These are phyloP conservation scores for Gnaphalium uliginosum DNA, from an alignment of 129 eudicot species.

Conservation along the genomic window DNA sequence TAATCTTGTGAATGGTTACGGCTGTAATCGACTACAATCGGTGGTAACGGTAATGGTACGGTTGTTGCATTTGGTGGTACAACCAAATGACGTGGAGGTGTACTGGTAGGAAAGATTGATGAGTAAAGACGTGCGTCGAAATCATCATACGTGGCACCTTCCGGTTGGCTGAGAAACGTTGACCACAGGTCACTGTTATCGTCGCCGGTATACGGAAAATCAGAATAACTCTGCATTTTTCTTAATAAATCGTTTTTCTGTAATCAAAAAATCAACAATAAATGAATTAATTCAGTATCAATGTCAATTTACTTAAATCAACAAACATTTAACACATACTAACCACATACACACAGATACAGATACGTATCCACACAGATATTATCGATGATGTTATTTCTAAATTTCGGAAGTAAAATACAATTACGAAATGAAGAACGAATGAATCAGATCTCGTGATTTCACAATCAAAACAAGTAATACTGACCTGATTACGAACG, in stretches of 20 bases:
- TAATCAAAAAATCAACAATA: not conserved
- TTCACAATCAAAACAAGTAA: not conserved
- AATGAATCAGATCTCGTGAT: slow-evolving; percentile 23
- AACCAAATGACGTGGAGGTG: slow-evolving; percentile 23
- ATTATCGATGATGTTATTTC: not conserved
- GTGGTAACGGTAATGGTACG: slow-evolving; percentile 25
- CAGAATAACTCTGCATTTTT: slow-evolving; percentile 54
- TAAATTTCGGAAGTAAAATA: not conserved
- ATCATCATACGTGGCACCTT: slow-evolving; percentile 34
- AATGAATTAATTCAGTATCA: not conserved
- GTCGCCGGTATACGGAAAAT: slow-evolving; percentile 32
- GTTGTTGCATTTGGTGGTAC: slow-evolving; percentile 25
- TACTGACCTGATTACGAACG: slow-evolving; percentile 10
- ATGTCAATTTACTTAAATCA: not conserved
- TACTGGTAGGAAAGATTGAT: slow-evolving; percentile 38
- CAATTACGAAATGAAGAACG: not conserved
- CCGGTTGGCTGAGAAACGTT: slow-evolving; percentile 36
- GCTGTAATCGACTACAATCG: slow-evolving; percentile 31
- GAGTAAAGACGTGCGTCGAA: slow-evolving; percentile 39
- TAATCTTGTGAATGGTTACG: slow-evolving; percentile 34
- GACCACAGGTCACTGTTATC: slow-evolving; percentile 35
- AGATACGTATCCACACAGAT: not conserved
- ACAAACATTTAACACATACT: slow-evolving; percentile 14
- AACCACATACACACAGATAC: not conserved
- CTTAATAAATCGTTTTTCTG: slow-evolving; percentile 25